Conservation (phyloP, 2,329 filamentous ascomycete genomes). For the Colletotrichum phormii region DNA sequence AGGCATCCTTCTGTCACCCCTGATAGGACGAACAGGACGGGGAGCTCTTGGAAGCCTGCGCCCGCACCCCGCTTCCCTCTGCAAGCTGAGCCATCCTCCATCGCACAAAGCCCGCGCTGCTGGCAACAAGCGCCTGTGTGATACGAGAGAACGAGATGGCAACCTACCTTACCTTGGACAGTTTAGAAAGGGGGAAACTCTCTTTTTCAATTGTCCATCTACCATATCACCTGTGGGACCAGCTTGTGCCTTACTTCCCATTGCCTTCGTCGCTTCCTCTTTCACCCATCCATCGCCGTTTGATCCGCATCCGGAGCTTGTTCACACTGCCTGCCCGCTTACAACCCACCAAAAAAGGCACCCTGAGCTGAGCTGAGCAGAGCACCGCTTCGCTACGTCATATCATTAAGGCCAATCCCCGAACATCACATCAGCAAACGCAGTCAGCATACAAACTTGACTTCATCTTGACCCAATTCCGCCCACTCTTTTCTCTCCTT, state of each 20-base stretch:
- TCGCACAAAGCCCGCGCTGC: constrained; percentile 18
- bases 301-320: constrained; percentile 16
- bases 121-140: constrained; percentile 15
- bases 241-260: neutral
- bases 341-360: constrained; percentile 5
- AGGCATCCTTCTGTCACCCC: neutral
- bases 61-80: constrained; percentile 27
- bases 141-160: constrained; percentile 20
- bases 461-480: constrained; percentile 22
- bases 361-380: constrained; percentile 7
- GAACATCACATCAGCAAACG: constrained; percentile 14
- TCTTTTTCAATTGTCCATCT: neutral
- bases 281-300: neutral
- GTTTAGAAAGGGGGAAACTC: constrained; percentile 1
- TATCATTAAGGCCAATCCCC: constrained; percentile 14
- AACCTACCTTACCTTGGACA: neutral
- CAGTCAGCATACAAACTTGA: constrained; percentile 32
- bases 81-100: constrained; percentile 29
- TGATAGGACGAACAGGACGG: constrained; percentile 22
- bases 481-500: neutral
- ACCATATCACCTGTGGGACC: neutral
- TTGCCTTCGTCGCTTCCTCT: neutral
- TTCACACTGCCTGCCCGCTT: constrained; percentile 4
- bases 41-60: constrained; percentile 29
- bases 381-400: constrained; percentile 34